Evolutionary conservation across 2,329 filamentous ascomycete genomes (phyloP), one percentile per base, ranked within the genome.

Genomic region (Colletotrichum somersetense): DNA sequence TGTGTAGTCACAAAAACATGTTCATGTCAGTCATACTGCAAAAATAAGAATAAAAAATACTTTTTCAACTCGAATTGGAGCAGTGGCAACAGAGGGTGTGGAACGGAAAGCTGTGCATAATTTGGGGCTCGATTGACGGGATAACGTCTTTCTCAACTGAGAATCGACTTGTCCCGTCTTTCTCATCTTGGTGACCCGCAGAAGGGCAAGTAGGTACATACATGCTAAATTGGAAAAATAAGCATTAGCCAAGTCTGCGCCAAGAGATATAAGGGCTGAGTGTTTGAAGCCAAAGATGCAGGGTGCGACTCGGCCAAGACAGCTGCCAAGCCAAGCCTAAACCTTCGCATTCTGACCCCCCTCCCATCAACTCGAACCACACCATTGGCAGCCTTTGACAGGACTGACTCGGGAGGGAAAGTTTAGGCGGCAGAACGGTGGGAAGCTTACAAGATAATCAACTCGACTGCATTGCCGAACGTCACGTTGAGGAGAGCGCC

Each of bases 381-480:
- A 12, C 50, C 12, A 46, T 50, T 23, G 33, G 42, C 57, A 59
- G 18, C 16, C 18, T 33, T 26, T 16, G 14, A 35, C 20, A 42
- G 14, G 38, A 35, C 14, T 56, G 52, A 35, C 26, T 11, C 26
- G 44, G 26, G 50, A 12, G 44, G 26, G 33, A 2, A 35, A 23
- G 10, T 50, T 33, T 44, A n/a, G 55, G 30, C 33, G 26, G 50
- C 40, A 61, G 10, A 52, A 53, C 11, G 46, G 42, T 20, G n/a
- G 62, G 35, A 55, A 78, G 84, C 85, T 79, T 80, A 88, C 85
- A 93, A 94, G 74, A 95, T 93, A 78, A 95, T 94, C 78, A 95
- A 82, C 81, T 95, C 92, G 33, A 94, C 92, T 30, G 92, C 91
- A 79, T 95, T 94, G 75, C 92, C 92, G 83, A 94, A 93, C 11